Base-by-base conservation (phyloP, 257 asterid genomes). In the Lycium barbarum region DNA sequence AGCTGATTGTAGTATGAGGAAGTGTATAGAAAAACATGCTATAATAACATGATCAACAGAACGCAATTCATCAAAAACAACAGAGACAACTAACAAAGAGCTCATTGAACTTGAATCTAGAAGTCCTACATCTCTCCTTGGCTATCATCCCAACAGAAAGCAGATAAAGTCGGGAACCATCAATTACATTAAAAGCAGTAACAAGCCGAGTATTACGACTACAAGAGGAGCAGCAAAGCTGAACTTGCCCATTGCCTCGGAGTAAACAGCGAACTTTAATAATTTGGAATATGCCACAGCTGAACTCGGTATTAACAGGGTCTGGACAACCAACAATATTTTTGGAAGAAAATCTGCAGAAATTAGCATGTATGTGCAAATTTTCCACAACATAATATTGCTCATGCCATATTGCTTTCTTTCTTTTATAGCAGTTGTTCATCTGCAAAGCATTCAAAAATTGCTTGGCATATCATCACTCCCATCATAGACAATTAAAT, bases 401-500 rank as follows among this genome's bases (percentile, higher is more conserved):
- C 43, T 45, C 84, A 62, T 81, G 9, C 61, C 61, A 81, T 81
- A 59, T 81, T 62, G 40, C 35, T 62, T 61, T n/a, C 72, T 81
- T 81, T 81, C 40, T 11, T 43, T 67, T 63, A 53, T 78, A 81
- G 84, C 76, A 61, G 14, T 47, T 40, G 84, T 82, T 45, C 45
- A 82, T 62, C 62, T 51, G 76, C 84, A 62, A 63, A 82, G 76
- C 84, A 63, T 63, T 35, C 79, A 82, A 82, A 79, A 82, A 82
- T 82, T 61, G 84, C 78, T 20, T 67, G 58, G 26, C 36, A 53
- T 36, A 47, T 76, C 18, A 55, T 20, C 53, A 10, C 40, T 45
- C 47, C 84, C 74, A 66, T 66, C 53, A 45, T 82, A 85, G 61
- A 83, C 87, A 79, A 80, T 86, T 68, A 59, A 67, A 83, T 85